A percentile compares a stretch with the other conserved stretches of the same genome.
phyloP scores from a whole-genome alignment of 495 filamentous ascomycete genomes.

The Neurospora cerealis region DNA sequence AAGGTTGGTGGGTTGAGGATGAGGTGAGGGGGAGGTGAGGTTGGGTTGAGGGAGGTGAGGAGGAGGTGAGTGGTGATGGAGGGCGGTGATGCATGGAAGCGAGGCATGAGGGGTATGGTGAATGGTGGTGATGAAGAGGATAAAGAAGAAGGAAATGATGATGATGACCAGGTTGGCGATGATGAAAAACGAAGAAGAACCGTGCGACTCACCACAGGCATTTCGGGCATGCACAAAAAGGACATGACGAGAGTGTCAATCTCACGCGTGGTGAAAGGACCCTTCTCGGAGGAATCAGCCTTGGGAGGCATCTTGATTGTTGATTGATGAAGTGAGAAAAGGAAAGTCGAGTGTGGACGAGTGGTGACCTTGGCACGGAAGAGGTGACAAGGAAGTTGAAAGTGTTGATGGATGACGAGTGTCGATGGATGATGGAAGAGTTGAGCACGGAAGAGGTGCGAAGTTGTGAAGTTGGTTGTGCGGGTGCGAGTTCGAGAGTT shows the following conservation, averaged over 20 bases:
- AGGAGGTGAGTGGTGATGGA: neutral
- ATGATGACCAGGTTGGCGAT: neutral
- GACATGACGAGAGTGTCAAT: constrained; percentile 3
- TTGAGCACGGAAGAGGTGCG: neutral
- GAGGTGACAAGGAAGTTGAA: neutral
- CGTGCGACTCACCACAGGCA: neutral
- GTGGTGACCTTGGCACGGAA: neutral
- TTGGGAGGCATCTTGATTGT: neutral
- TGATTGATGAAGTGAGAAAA: neutral
- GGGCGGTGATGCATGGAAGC: neutral
- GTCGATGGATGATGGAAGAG: neutral
- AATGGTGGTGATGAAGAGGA: neutral
- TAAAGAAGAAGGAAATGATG: neutral
- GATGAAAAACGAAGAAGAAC: neutral
- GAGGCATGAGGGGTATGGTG: neutral
- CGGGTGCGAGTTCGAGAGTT: neutral
- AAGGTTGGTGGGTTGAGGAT: neutral
- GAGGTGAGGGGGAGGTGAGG: neutral
- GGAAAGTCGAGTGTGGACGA: neutral
- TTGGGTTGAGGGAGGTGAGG: neutral
- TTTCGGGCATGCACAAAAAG: constrained; percentile 4
- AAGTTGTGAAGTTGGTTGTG: neutral
- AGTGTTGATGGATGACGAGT: neutral
- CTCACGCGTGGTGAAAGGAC: constrained; percentile 2
- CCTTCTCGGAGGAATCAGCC: neutral